A percentile compares a stretch with the other conserved stretches of the same genome.
phyloP scores from a whole-genome alignment of 2,329 filamentous ascomycete genomes.

The Aspergillus novofumigatus region DNA sequence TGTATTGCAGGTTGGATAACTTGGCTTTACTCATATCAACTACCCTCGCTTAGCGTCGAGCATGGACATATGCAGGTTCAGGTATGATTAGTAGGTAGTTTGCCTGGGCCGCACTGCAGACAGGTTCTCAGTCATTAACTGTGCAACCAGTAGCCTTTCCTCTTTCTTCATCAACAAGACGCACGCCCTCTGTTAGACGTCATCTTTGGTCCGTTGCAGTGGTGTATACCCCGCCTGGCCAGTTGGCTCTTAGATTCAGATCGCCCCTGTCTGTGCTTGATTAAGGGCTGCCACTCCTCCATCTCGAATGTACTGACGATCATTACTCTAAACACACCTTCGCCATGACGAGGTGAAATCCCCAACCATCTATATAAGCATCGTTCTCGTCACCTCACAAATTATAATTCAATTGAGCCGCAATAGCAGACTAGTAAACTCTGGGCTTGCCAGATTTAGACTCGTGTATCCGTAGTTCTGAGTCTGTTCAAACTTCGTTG shows the following conservation, averaged over 20 bases:
- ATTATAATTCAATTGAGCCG: background rate
- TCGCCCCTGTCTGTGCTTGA: background rate
- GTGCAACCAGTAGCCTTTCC: background rate
- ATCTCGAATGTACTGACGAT: background rate
- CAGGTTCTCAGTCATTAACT: background rate
- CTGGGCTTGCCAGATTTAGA: background rate
- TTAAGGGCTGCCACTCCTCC: background rate
- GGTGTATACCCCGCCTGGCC: background rate
- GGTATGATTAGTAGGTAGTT: background rate
- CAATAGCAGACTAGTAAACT: background rate
- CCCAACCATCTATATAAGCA: background rate
- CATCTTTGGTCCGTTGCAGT: background rate
- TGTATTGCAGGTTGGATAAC: background rate
- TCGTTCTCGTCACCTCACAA: background rate
- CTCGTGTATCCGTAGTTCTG: background rate
- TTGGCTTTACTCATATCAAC: background rate
- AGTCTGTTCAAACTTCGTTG: background rate
- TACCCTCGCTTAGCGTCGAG: background rate
- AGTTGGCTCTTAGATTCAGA: background rate
- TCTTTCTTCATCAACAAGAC: background rate
- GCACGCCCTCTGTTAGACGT: background rate
- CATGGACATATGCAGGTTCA: background rate
- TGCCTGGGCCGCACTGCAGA: background rate
- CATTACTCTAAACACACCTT: background rate
- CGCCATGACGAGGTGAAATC: background rate